Evolutionary conservation across 345 rosid species (phyloP).

Genomic region (Ceriops zippeliana): DNA sequence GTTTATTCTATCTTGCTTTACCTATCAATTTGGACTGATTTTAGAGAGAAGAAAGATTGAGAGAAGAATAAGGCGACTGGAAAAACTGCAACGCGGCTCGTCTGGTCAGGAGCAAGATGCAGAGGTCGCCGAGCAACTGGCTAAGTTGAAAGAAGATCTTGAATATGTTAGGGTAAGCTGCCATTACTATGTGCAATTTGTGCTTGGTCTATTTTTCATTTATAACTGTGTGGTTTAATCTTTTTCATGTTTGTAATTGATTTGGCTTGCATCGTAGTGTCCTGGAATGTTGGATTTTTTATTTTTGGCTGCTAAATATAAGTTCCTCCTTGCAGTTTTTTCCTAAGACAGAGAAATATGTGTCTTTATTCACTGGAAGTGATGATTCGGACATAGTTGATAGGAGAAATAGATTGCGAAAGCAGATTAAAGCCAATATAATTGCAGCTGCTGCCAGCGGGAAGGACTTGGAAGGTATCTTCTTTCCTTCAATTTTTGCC

Average conservation of each 20-base stretch:
- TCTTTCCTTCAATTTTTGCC: not conserved
- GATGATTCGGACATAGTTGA: constrained; percentile 64
- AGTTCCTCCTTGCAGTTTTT: constrained; percentile 56
- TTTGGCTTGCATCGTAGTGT: not conserved
- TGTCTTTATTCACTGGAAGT: constrained; percentile 81
- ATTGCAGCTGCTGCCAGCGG: constrained; percentile 95
- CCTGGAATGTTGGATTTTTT: too few species aligned
- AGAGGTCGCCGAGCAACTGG: constrained; percentile 60
- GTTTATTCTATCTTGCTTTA: not conserved
- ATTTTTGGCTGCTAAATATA: not conserved
- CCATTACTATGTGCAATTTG: not conserved
- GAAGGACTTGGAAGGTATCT: constrained; percentile 94
- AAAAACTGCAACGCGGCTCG: constrained; percentile 80
- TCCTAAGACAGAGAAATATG: constrained; percentile 95
- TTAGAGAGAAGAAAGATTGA: constrained; percentile 92
- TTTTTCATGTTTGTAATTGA: not conserved
- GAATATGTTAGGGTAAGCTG: constrained; percentile 87
- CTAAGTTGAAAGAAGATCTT: constrained; percentile 89
- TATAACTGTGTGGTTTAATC: too few species aligned
- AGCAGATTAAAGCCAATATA: constrained; percentile 89
- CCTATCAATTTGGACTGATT: constrained; percentile 3
- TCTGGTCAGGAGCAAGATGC: constrained; percentile 68
- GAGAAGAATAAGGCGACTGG: constrained; percentile 80
- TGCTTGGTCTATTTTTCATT: not conserved
- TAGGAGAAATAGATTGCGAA: constrained; percentile 78